Base-by-base conservation (phyloP, 176 grass and related monocot species). In the Phragmites australis region DNA sequence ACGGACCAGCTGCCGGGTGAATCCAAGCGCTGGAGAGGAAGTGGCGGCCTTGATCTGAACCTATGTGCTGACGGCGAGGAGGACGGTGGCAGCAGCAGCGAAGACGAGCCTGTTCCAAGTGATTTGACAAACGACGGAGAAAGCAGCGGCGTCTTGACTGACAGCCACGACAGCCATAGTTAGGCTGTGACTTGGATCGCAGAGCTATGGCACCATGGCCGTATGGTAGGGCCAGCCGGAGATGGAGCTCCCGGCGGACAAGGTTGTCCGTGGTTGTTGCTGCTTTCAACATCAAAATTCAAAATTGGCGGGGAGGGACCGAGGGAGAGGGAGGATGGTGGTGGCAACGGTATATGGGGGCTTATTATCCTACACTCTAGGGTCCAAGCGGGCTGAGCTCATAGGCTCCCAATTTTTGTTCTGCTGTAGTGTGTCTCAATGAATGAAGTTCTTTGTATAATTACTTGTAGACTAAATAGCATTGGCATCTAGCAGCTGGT, bases 41-140 rank as follows among this genome's bases (percentile, higher is more conserved):
- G 49, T 23, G 13, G 55, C 23, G 74, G 73, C 54, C 78, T 93
- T 48, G 88, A 93, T 42, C 82, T 93, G 43, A 93, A 93, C 62
- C 22, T 88, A 14, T 80, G 88, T 19, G 81, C 85, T 2, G 74
- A 27, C 11, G 62, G 41, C 8, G 27, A 74, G 0, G 50, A 30
- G 9, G 42, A 68, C 23, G 77, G 43, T 3, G 83, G 25, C 8
- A 19, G 67, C 27, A 27, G 74, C 55, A 83, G 70, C 47, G 85
- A 92, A n/a, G 64, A 70, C 16, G 30, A 61, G 65, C 53, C 41
- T 0, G 73, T 83, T 26, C 90, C 93, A 0, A 92, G 93, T 19
- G 90, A 90, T 70, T 51, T 93, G 27, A 97, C 90, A 4, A 73
- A 90, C 2, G 80, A 93, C 13, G 66, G 52, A 8, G 76, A 42